Conservation (phyloP, 305 asterid genomes). For the Ajuga reptans region DNA sequence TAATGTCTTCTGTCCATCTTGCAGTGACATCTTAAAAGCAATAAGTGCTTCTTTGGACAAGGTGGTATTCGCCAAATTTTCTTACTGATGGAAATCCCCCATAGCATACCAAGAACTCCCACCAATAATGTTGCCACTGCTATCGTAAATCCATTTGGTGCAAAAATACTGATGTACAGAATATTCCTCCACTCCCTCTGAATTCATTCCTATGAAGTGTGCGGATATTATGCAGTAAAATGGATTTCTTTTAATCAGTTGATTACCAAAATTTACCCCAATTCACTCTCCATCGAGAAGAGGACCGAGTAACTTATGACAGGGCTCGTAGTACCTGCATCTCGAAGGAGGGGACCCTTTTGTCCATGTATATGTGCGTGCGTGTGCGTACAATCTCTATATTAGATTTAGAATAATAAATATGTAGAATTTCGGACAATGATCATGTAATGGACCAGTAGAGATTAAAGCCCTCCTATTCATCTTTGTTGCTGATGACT, state of each 20-base stretch:
- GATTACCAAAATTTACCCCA: too few species aligned
- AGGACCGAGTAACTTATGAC: background rate
- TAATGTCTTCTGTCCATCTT: background rate
- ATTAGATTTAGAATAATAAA: background rate
- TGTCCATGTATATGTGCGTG: background rate
- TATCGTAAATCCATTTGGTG: background rate
- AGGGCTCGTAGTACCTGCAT: background rate
- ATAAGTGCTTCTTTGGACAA: background rate
- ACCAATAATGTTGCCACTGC: background rate
- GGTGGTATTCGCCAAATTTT: background rate
- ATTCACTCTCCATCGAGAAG: background rate
- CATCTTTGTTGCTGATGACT: conserved; percentile 7
- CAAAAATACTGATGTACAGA: background rate
- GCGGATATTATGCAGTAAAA: background rate
- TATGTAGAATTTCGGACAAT: background rate
- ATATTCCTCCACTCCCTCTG: background rate
- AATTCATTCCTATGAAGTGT: background rate
- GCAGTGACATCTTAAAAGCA: background rate
- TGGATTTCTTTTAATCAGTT: background rate
- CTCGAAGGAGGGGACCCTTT: background rate
- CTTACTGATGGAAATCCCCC: background rate
- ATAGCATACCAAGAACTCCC: background rate
- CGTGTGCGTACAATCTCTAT: background rate
- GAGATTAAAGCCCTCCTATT: background rate
- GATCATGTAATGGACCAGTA: background rate